phyloP scores from a whole-genome alignment of 495 filamentous ascomycete genomes.

The Trichocladium antarcticum region DNA sequence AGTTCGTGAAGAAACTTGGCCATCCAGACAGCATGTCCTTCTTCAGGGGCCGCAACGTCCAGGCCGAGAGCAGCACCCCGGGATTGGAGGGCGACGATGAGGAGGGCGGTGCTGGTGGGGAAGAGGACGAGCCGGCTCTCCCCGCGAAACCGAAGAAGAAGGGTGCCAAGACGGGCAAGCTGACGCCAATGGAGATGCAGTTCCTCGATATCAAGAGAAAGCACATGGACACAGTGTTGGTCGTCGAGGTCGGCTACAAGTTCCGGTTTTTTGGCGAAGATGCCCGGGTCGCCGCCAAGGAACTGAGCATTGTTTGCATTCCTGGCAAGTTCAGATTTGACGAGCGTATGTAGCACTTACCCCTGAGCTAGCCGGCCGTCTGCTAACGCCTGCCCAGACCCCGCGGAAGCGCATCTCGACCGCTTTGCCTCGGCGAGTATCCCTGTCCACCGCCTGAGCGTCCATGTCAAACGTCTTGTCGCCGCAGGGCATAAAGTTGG shows the following conservation, averaged over 20 bases:
- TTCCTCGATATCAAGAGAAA: slow-evolving; percentile 87
- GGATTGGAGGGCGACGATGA: slow-evolving; percentile 40
- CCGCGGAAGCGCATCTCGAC: slow-evolving; percentile 85
- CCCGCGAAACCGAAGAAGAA: slow-evolving; percentile 47
- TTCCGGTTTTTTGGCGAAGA: slow-evolving; percentile 98
- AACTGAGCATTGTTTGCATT: slow-evolving; percentile 91
- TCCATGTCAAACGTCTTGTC: slow-evolving; percentile 90
- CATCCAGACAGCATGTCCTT: slow-evolving; percentile 66
- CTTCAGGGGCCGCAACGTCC: slow-evolving; percentile 47
- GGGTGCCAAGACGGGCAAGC: slow-evolving; percentile 65
- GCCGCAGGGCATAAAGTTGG: slow-evolving; percentile 92
- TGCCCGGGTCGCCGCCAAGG: slow-evolving; percentile 78
- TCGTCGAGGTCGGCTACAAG: slow-evolving; percentile 96
- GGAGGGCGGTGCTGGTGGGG: slow-evolving; percentile 32
- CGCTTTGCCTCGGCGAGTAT: slow-evolving; percentile 94
- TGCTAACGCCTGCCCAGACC: slow-evolving; percentile 37
- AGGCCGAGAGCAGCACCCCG: slow-evolving; percentile 41
- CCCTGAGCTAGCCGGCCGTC: background rate
- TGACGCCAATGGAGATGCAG: slow-evolving; percentile 92
- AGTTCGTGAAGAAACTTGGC: slow-evolving; percentile 84
- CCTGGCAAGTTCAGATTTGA: slow-evolving; percentile 92
- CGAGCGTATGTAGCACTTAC: slow-evolving; percentile 50
- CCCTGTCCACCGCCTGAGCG: slow-evolving; percentile 80
- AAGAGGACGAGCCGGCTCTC: slow-evolving; percentile 35
- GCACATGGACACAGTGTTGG: slow-evolving; percentile 76